phyloP scores from a whole-genome alignment of 192 early-diverging fungal genomes.

The Dissophora globulifera region DNA sequence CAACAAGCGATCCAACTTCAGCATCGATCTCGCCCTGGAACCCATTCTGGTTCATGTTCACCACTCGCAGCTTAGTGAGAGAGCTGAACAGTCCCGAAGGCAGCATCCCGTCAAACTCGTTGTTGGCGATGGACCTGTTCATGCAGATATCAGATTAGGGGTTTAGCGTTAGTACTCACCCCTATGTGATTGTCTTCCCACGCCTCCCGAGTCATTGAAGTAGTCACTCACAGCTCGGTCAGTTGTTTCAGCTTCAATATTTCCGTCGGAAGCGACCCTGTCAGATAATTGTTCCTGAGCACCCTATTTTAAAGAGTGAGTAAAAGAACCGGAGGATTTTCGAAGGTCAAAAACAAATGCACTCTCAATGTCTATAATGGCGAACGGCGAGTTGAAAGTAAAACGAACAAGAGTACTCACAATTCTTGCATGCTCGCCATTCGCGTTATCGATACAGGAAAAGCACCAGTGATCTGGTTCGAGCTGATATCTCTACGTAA shows the following conservation, averaged over 20 bases:
- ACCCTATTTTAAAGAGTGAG: not conserved
- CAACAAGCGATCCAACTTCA: constrained; percentile 14
- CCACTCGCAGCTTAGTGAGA: constrained; percentile 22
- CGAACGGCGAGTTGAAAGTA: too few relatives aligned
- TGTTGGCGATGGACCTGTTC: constrained; percentile 40
- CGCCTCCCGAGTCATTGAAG: too few relatives aligned
- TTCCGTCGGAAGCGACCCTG: constrained; percentile 11
- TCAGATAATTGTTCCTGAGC: constrained; percentile 41
- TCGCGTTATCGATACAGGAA: constrained; percentile 22
- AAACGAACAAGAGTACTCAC: constrained; percentile 1
- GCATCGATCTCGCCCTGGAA: constrained; percentile 26
- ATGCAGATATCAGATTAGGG: too few relatives aligned
- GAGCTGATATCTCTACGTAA: constrained; percentile 25
- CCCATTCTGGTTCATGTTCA: constrained; percentile 38
- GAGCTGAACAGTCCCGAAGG: constrained; percentile 19
- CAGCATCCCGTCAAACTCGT: constrained; percentile 32
- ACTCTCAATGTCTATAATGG: too few relatives aligned
- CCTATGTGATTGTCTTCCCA: not conserved
- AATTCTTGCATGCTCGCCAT: constrained; percentile 37
- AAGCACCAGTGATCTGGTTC: constrained; percentile 28
- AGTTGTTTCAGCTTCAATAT: constrained; percentile 23
- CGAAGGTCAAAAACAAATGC: too few relatives aligned
- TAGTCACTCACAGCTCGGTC: constrained; percentile 30
- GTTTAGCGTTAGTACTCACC: not conserved
- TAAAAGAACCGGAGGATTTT: too few relatives aligned